These are phyloP conservation scores for Diutina pseudorugosa DNA, from an alignment of 1,139 yeast species.

Conservation along the genomic window DNA sequence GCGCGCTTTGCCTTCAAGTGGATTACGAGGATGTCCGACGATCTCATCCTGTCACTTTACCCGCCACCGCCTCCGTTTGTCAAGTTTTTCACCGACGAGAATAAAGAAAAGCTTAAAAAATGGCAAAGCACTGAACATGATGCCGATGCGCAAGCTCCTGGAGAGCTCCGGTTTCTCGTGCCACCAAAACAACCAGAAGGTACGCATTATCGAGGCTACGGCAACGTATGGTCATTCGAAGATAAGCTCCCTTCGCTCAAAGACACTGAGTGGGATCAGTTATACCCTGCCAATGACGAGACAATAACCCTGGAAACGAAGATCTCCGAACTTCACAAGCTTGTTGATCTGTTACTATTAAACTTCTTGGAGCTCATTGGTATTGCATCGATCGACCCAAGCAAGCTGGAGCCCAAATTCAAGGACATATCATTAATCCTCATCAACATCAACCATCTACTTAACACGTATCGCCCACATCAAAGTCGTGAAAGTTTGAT, in stretches of 20 bases:
- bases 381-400: conserved; percentile 58
- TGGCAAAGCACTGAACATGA: conserved; percentile 11
- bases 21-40: conserved; percentile 13
- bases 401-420: conserved; percentile 48
- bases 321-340: conserved; percentile 54
- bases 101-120: conserved; percentile 24
- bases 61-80: conserved; percentile 83
- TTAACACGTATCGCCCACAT: conserved; percentile 82
- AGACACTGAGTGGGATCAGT: conserved; percentile 56
- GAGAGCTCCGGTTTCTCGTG: conserved; percentile 38
- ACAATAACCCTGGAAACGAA: conserved; percentile 39
- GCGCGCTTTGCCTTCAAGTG: neutral
- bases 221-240: conserved; percentile 69
- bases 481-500: conserved; percentile 77
- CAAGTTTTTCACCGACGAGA: conserved; percentile 54
- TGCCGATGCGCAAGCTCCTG: conserved; percentile 9
- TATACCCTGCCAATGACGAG: conserved; percentile 40
- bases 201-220: conserved; percentile 63
- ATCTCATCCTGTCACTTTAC: conserved; percentile 51
- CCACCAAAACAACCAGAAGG: conserved; percentile 60
- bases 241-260: conserved; percentile 58
- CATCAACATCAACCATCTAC: conserved; percentile 71
- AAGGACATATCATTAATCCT: conserved; percentile 65
- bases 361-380: conserved; percentile 69
- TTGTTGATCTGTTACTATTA: conserved; percentile 55